phyloP scores from a whole-genome alignment of 2,329 filamentous ascomycete genomes.

The Pyrenochaeta sp. region DNA sequence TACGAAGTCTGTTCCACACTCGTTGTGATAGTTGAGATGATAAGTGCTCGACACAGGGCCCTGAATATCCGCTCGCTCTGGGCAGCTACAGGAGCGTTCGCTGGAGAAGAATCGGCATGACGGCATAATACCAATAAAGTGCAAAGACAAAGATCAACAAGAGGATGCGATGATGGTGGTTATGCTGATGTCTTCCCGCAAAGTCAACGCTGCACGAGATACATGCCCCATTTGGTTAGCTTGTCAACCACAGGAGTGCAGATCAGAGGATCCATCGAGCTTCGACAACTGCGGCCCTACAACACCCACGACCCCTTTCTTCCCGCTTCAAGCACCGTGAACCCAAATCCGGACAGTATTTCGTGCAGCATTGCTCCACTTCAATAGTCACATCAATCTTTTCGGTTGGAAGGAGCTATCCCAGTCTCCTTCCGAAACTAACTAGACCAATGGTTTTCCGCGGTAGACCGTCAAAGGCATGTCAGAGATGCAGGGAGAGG shows the following conservation, averaged over 20 bases:
- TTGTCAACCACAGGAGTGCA: background rate
- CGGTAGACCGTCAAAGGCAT: slow-evolving; percentile 30
- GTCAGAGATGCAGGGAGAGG: slow-evolving; percentile 25
- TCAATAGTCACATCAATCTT: no score
- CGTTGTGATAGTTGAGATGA: no score
- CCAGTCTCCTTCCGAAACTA: background rate
- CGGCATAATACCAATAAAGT: no score
- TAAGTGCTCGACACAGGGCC: no score
- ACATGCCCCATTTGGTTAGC: background rate
- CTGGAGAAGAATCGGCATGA: no score
- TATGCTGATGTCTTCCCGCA: background rate
- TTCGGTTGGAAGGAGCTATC: background rate
- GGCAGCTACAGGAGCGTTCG: no score
- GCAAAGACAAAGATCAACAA: no score
- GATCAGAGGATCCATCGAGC: background rate
- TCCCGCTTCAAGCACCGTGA: background rate
- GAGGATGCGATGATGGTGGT: background rate
- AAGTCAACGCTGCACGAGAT: slow-evolving; percentile 1
- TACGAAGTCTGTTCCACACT: no score
- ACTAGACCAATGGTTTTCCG: slow-evolving; percentile 20
- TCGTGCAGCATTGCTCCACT: background rate
- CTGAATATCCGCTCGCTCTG: no score
- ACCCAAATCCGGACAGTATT: background rate
- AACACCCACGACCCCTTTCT: background rate
- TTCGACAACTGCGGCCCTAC: background rate